A percentile compares a stretch with the other conserved stretches of the same genome.
Conservation (phyloP, 768 basidiomycete genomes). For the Pulveroboletus frians region DNA sequence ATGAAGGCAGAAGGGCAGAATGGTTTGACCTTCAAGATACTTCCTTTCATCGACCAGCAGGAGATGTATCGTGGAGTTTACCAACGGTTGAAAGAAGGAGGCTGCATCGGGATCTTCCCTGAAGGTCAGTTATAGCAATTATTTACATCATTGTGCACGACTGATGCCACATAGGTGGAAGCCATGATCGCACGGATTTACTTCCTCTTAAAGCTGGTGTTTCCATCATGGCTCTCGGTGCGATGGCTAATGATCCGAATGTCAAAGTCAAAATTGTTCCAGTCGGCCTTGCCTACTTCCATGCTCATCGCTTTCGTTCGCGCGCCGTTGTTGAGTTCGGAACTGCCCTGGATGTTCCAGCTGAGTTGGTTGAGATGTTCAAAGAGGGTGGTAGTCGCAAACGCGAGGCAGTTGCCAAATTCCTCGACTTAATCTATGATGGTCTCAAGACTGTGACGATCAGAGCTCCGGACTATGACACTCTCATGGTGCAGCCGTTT, state of each 20-base stretch:
- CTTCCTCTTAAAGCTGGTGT: slow-evolving; percentile 97
- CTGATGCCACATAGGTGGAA: slow-evolving; percentile 65
- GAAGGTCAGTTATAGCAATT: slow-evolving; percentile 60
- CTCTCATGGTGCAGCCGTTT: slow-evolving; percentile 74
- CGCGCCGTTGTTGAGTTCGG: slow-evolving; percentile 98
- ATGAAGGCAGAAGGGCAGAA: slow-evolving; percentile 45
- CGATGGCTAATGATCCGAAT: slow-evolving; percentile 87
- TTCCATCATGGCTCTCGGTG: slow-evolving; percentile 95
- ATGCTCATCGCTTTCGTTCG: slow-evolving; percentile 85
- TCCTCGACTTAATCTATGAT: slow-evolving; percentile 89
- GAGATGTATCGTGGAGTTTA: slow-evolving; percentile 95
- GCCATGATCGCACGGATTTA: slow-evolving; percentile 94
- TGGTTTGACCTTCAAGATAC: slow-evolving; percentile 74
- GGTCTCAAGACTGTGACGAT: slow-evolving; percentile 94
- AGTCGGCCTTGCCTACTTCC: slow-evolving; percentile 71
- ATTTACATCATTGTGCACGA: not conserved
- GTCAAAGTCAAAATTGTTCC: slow-evolving; percentile 90
- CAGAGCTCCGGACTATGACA: slow-evolving; percentile 94
- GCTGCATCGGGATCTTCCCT: slow-evolving; percentile 95
- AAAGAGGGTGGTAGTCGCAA: slow-evolving; percentile 84
- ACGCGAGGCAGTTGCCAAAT: slow-evolving; percentile 82
- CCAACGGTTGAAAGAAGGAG: slow-evolving; percentile 75
- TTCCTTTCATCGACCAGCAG: slow-evolving; percentile 90
- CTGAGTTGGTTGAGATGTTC: slow-evolving; percentile 83
- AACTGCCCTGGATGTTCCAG: slow-evolving; percentile 84